Evolutionary conservation across 306 rosid genomes (phyloP).

Genomic region (Vigna radiata): DNA sequence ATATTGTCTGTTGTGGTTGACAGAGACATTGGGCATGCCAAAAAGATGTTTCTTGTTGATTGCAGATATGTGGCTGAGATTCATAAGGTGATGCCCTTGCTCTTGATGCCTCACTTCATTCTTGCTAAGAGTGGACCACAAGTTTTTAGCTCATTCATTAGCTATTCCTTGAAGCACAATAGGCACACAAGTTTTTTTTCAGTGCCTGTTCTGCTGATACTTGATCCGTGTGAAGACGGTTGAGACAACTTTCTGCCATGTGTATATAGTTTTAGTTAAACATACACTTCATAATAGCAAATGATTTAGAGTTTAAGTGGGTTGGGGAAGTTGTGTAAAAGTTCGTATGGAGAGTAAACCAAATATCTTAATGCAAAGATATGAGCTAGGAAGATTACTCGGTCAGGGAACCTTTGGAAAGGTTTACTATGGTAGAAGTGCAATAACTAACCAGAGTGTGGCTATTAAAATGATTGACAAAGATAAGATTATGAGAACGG

Average conservation of each 20-base stretch:
- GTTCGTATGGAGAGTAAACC: constrained; percentile 67
- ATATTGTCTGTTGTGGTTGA: constrained; percentile 24
- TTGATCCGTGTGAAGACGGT: constrained; percentile 65
- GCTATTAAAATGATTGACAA: constrained; percentile 84
- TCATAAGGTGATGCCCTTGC: constrained; percentile 48
- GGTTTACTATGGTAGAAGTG: constrained; percentile 84
- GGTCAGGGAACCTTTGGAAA: constrained; percentile 90
- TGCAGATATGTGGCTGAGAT: constrained; percentile 44
- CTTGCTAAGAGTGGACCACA: constrained; percentile 44
- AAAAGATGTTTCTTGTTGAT: constrained; percentile 62
- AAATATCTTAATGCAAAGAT: constrained; percentile 60
- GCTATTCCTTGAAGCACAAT: constrained; percentile 48
- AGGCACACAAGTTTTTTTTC: constrained; percentile 47
- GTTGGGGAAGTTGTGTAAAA: constrained; percentile 34
- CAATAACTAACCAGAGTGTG: constrained; percentile 69
- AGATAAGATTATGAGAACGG: constrained; percentile 65
- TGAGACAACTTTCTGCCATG: constrained; percentile 48
- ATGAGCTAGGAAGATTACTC: constrained; percentile 80
- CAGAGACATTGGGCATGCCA: constrained; percentile 65
- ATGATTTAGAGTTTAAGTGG: constrained; percentile 38
- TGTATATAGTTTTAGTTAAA: constrained; percentile 41
- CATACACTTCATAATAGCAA: constrained; percentile 18
- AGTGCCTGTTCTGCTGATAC: constrained; percentile 56
- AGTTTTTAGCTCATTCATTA: constrained; percentile 39
- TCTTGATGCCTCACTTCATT: constrained; percentile 40